Percentiles rank a stretch among this genome's conserved stretches.
Evolutionary conservation across 148 eudicot species (phyloP).

Genomic region (Heliamphora exappendiculata): DNA sequence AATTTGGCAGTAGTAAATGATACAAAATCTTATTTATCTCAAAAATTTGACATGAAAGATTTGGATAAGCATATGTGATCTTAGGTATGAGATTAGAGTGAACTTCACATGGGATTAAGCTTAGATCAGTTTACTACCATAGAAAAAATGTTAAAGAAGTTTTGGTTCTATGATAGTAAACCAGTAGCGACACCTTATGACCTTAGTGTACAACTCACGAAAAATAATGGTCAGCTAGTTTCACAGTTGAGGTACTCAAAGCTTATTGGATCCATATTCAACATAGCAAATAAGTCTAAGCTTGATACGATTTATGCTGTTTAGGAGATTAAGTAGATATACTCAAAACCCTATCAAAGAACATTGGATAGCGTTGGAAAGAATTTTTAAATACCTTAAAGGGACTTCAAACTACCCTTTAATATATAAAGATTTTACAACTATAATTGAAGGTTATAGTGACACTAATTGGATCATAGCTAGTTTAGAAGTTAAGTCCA

Average conservation of each 20-base stretch:
- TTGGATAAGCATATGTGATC: not conserved
- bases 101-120: not conserved
- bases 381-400: not conserved
- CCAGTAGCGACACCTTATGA: not conserved
- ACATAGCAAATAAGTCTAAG: not conserved
- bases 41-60: not conserved
- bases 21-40: not conserved
- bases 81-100: not conserved
- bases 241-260: not conserved
- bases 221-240: not conserved
- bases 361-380: not conserved
- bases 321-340: not conserved
- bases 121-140: not conserved
- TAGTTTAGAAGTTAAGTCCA: not conserved
- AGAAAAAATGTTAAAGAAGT: not conserved
- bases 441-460: not conserved
- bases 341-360: not conserved
- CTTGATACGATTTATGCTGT: not conserved
- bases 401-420: not conserved
- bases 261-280: not conserved
- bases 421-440: not conserved
- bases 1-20: not conserved
- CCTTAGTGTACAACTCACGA: not conserved
- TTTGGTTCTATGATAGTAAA: not conserved
- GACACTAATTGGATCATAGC: slow-evolving; percentile 5